phyloP scores from a whole-genome alignment of 306 rosid species.

The Psophocarpus tetragonolobus region DNA sequence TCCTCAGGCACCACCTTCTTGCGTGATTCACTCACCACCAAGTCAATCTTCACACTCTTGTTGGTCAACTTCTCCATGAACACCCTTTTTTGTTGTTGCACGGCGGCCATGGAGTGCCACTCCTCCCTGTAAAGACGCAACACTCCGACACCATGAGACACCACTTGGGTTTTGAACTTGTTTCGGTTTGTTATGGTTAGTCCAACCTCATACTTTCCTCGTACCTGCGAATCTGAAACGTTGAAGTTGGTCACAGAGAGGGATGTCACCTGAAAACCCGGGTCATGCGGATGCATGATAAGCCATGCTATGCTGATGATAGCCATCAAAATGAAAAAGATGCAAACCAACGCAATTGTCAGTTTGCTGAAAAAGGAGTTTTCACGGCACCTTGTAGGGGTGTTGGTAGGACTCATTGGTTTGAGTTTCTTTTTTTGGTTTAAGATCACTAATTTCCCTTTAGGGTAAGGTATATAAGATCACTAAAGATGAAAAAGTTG shows the following conservation, averaged over 20 bases:
- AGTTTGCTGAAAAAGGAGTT: background rate
- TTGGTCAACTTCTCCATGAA: constrained; percentile 21
- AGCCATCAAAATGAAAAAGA: constrained; percentile 1
- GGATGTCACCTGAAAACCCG: constrained; percentile 24
- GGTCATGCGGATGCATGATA: constrained; percentile 28
- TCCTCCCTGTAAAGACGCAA: background rate
- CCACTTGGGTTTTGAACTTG: constrained; percentile 26
- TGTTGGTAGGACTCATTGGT: background rate
- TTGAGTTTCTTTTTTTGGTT: background rate
- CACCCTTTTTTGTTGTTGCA: background rate
- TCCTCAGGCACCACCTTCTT: background rate
- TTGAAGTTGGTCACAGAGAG: constrained; percentile 41
- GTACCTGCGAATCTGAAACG: constrained; percentile 5
- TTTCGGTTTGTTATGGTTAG: constrained; percentile 39
- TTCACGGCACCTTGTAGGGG: background rate
- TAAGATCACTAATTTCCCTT: too few relatives aligned
- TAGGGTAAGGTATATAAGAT: too few relatives aligned
- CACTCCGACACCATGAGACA: background rate
- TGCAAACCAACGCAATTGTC: background rate
- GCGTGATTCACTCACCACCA: background rate
- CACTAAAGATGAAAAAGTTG: background rate
- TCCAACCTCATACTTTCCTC: constrained; percentile 15
- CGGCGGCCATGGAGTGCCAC: background rate
- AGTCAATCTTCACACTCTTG: constrained; percentile 21
- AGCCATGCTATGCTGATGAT: constrained; percentile 40